phyloP scores from a whole-genome alignment of 2,329 filamentous ascomycete genomes.

The Pezicula neosporulosa region DNA sequence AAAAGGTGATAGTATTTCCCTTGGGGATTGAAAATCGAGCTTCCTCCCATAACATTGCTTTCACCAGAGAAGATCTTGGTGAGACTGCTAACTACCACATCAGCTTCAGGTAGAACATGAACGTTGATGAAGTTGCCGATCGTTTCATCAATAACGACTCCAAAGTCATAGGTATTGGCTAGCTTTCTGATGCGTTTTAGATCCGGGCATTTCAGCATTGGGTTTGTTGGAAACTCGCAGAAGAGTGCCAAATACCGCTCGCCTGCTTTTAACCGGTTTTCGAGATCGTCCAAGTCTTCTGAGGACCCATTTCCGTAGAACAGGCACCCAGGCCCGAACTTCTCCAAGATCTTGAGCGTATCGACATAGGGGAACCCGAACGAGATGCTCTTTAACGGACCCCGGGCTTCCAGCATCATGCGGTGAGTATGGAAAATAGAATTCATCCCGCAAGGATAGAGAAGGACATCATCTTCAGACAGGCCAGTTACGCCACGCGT shows the following conservation, averaged over 20 bases:
- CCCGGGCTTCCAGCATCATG: slow-evolving; percentile 62
- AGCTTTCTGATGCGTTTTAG: slow-evolving; percentile 75
- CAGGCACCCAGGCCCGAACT: slow-evolving; percentile 83
- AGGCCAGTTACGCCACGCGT: slow-evolving; percentile 60
- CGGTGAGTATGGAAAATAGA: slow-evolving; percentile 88
- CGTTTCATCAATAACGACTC: slow-evolving; percentile 90
- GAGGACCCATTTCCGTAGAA: slow-evolving; percentile 83
- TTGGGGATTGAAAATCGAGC: slow-evolving; percentile 60
- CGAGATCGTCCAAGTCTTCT: slow-evolving; percentile 79
- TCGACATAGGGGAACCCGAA: slow-evolving; percentile 99
- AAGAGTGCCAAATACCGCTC: slow-evolving; percentile 81
- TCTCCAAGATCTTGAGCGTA: slow-evolving; percentile 90
- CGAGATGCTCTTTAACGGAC: slow-evolving; percentile 72
- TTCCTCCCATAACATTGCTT: slow-evolving; percentile 97
- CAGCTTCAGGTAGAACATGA: slow-evolving; percentile 83
- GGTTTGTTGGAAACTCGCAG: slow-evolving; percentile 94
- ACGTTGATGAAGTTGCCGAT: slow-evolving; percentile 96
- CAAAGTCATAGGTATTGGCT: slow-evolving; percentile 82
- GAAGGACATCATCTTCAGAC: slow-evolving; percentile 81
- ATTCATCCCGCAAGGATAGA: slow-evolving; percentile 91
- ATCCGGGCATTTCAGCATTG: slow-evolving; percentile 80
- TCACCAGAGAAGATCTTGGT: slow-evolving; percentile 98
- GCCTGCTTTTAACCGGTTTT: slow-evolving; percentile 64
- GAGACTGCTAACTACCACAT: slow-evolving; percentile 89
- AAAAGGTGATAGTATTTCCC: slow-evolving; percentile 67